Base-by-base conservation (phyloP, 257 asterid genomes). In the Buddleja alternifolia region DNA sequence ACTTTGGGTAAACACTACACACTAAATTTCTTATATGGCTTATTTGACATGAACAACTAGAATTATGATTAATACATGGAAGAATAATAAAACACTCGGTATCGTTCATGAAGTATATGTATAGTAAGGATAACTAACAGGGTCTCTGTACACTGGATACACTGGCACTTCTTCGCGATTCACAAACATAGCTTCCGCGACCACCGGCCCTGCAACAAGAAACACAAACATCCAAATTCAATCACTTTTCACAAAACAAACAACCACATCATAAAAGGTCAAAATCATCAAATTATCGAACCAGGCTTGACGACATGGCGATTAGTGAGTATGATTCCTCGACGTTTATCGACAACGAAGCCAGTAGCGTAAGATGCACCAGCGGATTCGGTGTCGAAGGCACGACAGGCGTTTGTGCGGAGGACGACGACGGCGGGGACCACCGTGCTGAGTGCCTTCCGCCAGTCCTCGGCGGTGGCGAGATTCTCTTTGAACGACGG, bases 251-350 rank as follows among this genome's bases (percentile, higher is more conserved):
- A 70, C n/a, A 56, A 69, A 46, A 15, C 41, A 10, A 64, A 69
- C 69, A 17, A 12, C 25, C 40, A 25, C 41, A 63, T 63, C 50
- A 46, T 9, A 34, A n/a, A 71, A 24, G 45, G 25, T 3, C 12
- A 21, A 66, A 56, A 46, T 47, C 46, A 48, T 42, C 10, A 54
- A 44, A 29, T 8, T 39, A 24, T 23, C 0, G 23, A 29, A 91
- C 99, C 99, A 40, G 99, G 95, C 83, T 93, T 89, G 59, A 93
- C 97, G 46, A 93, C 99, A 36, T 93, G 97, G 42, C 97, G 90
- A 72, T 93, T 93, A 16, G 99, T 93, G 56, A 93, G 97, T 52
- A 93, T 89, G 75, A 93, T 88, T 57, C 99, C 99, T 0, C 97
- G 96, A 53, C 75, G 71, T 80, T 93, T 93, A 75, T 93, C 99